Percentiles rank a stretch among this genome's conserved stretches.
phyloP scores from a whole-genome alignment of 345 rosid species.

The Arabis alpina region DNA sequence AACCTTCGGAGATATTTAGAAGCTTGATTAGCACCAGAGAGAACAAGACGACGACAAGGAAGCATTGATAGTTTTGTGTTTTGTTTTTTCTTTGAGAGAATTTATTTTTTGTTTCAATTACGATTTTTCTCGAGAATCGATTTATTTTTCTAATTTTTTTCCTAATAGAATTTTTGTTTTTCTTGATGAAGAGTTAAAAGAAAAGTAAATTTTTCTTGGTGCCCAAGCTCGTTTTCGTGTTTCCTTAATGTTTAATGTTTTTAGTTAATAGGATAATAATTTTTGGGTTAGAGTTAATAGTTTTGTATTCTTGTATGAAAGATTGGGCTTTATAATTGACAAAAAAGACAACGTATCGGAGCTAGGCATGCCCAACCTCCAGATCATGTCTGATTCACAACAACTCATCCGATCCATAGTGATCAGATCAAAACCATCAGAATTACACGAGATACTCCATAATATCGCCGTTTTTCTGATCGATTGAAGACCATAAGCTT shows the following conservation, averaged over 20 bases:
- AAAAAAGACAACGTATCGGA: too few relatives aligned
- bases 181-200: slow-evolving; percentile 22
- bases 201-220: slow-evolving; percentile 10
- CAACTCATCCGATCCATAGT: too few relatives aligned
- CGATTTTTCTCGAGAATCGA: neutral
- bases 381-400: too few relatives aligned
- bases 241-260: neutral
- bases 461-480: too few relatives aligned
- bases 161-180: slow-evolving; percentile 4
- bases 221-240: slow-evolving; percentile 27
- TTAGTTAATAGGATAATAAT: neutral
- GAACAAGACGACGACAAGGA: slow-evolving; percentile 48
- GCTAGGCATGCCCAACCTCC: too few relatives aligned
- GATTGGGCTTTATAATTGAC: slow-evolving; percentile 16
- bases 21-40: slow-evolving; percentile 44
- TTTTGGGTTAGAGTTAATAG: neutral
- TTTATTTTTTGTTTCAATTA: neutral
- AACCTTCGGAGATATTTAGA: slow-evolving; percentile 47
- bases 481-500: too few relatives aligned
- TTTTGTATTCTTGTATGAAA: neutral
- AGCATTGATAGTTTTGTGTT: slow-evolving; percentile 40
- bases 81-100: too few relatives aligned
- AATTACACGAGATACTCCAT: too few relatives aligned
- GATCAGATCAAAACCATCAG: too few relatives aligned
- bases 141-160: neutral